phyloP scores from a whole-genome alignment of 192 early-diverging fungal genomes.

The Kappamyces sp. region DNA sequence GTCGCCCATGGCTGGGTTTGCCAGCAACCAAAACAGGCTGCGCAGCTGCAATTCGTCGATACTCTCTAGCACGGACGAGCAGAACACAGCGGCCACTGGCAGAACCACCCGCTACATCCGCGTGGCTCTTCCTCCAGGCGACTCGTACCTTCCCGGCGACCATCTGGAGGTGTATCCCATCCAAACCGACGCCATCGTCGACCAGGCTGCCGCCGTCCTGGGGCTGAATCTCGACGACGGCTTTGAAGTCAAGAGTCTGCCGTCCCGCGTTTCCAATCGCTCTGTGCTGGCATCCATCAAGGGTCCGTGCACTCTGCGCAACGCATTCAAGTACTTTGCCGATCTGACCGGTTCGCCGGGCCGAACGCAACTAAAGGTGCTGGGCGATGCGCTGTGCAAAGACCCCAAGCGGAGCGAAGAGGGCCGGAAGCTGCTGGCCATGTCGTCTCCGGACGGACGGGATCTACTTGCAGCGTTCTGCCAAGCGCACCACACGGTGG shows the following conservation, averaged over 20 bases:
- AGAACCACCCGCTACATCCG: slow-evolving; percentile 43
- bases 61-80: slow-evolving; percentile 33
- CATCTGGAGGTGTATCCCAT: slow-evolving; percentile 49
- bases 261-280: slow-evolving; percentile 30
- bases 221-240: slow-evolving; percentile 47
- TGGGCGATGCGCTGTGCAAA: slow-evolving; percentile 31
- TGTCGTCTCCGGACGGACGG: slow-evolving; percentile 24
- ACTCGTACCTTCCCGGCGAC: slow-evolving; percentile 41
- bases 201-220: slow-evolving; percentile 33
- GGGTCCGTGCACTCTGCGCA: slow-evolving; percentile 38
- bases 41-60: slow-evolving; percentile 25
- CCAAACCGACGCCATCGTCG: slow-evolving; percentile 32
- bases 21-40: background rate
- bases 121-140: slow-evolving; percentile 22
- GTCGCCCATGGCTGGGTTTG: background rate
- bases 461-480: slow-evolving; percentile 37
- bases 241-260: slow-evolving; percentile 34
- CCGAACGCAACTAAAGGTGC: slow-evolving; percentile 31
- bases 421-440: slow-evolving; percentile 22
- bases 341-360: slow-evolving; percentile 40
- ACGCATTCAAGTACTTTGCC: slow-evolving; percentile 42
- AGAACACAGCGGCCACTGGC: slow-evolving; percentile 24
- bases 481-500: slow-evolving; percentile 35
- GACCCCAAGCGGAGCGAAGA: slow-evolving; percentile 21
- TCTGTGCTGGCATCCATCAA: slow-evolving; percentile 36